Base-by-base conservation (phyloP, 2,329 filamentous ascomycete genomes). In the Pseudocercospora cruenta region DNA sequence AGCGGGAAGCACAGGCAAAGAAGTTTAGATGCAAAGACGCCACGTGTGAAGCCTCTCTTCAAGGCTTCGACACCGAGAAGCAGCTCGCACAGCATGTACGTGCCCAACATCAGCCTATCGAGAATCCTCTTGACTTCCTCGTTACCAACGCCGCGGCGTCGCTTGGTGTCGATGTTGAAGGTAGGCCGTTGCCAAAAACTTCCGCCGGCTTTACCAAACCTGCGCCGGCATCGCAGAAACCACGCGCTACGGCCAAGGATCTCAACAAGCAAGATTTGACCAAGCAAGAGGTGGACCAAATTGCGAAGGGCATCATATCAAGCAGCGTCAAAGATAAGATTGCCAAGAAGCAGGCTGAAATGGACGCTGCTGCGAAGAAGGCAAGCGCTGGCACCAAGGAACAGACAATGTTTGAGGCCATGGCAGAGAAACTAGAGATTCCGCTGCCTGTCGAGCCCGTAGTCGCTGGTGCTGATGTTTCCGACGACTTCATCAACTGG, bases 61-160 rank as follows among this genome's bases (percentile, higher is more conserved):
- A 82, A 65, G 86, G 86, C 3, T 88, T 88, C 66, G 77, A 82
- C 5, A 85, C 82, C 1, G 68, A 72, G 45, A 69, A 67, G 26
- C 70, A 70, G 59, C 77, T 89, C 62, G 82, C 86, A 36, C 82
- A 82, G 45, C 87, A 90, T 69, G 74, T 82, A 26, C 82, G 82
- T 58, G 82, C 85, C 22, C 79, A 77, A 19, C 87, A 89, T 74
- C 82, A 82, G 68, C 77, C 78, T 58, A 81, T 88, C 43, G 84
- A 82, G 4, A 81, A 89, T 73, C 83, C 86, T 33, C 76, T 88
- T 31, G 79, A 83, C n/a, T 90, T 83, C 73, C 82, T 84, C 26
- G 70, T 88, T 6, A 83, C 86, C 6, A 84, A 82, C 49, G 80
- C 86, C 67, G 81, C 67, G 2, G 66, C 31, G 21, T 82, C 77